Percentiles rank a stretch among this genome's conserved stretches.
Evolutionary conservation across 2,329 filamentous ascomycete species (phyloP).

Genomic region (Calonectria pteridis): DNA sequence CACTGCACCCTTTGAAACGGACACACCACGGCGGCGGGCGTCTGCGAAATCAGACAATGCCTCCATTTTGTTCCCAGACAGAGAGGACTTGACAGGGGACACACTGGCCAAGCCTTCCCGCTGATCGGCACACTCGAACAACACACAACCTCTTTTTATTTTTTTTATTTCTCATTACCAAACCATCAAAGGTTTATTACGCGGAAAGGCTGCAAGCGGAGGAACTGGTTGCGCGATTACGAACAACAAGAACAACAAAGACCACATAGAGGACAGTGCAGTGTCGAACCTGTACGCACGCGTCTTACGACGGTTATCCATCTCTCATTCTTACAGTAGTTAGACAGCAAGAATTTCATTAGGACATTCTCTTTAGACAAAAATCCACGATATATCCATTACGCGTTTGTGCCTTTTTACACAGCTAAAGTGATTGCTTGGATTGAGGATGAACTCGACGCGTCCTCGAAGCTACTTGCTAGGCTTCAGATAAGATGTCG

Average conservation of each 20-base stretch:
- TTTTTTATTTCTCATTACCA: not conserved
- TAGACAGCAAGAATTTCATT: constrained; percentile 3
- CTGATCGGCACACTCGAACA: not conserved
- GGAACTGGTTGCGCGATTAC: not conserved
- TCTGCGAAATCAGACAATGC: constrained; percentile 8
- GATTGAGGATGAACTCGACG: not conserved
- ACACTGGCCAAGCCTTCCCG: not conserved
- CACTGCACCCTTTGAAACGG: not conserved
- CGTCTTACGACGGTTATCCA: not conserved
- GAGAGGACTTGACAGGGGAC: not conserved
- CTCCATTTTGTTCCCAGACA: not conserved
- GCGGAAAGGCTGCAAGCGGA: not conserved
- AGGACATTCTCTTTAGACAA: constrained; percentile 12
- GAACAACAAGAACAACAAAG: no score
- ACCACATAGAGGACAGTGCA: not conserved
- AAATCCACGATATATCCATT: not conserved
- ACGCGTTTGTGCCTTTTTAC: not conserved
- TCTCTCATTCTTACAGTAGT: constrained; percentile 1
- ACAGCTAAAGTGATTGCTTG: no score
- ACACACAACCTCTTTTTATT: not conserved
- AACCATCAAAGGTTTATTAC: no score
- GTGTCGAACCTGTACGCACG: not conserved
- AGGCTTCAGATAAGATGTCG: no score
- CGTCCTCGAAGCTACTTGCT: not conserved
- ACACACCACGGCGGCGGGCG: not conserved